phyloP scores from a whole-genome alignment of 2,329 filamentous ascomycete species.

The Beauveria varroae region DNA sequence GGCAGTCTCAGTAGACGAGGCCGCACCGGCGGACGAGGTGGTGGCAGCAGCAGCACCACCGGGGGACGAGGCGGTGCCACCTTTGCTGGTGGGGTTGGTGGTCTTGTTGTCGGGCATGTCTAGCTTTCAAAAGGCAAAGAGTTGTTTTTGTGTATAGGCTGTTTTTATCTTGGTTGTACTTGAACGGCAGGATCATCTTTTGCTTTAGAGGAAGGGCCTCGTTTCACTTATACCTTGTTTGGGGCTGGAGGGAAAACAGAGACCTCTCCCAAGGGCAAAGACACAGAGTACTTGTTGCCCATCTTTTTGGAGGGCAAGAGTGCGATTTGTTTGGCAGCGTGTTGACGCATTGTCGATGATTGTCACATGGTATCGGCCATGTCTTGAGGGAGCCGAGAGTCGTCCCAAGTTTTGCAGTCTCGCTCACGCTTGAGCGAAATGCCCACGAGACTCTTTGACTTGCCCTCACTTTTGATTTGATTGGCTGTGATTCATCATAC shows the following conservation, averaged over 20 bases:
- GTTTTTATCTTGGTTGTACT: neutral
- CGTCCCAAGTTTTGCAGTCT: neutral
- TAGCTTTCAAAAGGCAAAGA: neutral
- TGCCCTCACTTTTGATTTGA: too few species aligned
- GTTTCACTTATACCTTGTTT: neutral
- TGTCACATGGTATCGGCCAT: neutral
- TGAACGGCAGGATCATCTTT: neutral
- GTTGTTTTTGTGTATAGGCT: too few species aligned
- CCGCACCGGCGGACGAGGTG: neutral
- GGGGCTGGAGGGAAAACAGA: neutral
- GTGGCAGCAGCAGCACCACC: neutral
- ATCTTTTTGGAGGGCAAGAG: neutral
- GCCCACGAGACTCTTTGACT: neutral
- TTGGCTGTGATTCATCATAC: too few species aligned
- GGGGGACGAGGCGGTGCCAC: neutral
- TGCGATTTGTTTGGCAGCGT: neutral
- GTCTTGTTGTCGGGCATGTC: neutral
- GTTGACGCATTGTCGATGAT: neutral
- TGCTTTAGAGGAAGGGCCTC: neutral
- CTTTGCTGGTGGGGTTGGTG: neutral
- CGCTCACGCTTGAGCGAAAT: neutral
- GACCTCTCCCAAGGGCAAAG: too few species aligned
- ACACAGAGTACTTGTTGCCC: neutral
- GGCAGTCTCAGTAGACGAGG: neutral
- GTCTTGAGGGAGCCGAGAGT: neutral